Percentiles rank a stretch among this genome's conserved stretches.
Evolutionary conservation across 306 rosid genomes (phyloP).

Genomic region (Cicer yamashitae): DNA sequence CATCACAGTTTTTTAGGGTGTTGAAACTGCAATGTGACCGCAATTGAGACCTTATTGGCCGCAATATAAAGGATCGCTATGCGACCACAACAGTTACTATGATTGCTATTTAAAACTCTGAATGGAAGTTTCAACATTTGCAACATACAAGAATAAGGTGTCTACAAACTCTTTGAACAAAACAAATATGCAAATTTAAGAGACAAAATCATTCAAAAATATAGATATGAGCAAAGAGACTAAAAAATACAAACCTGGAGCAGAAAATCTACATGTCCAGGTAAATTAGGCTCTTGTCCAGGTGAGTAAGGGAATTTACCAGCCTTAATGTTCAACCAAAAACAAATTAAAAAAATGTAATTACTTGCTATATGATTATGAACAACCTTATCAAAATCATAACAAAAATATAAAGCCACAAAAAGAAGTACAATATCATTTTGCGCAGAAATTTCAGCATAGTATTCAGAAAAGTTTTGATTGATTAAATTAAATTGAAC

Average conservation of each 20-base stretch:
- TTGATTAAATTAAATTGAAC: slow-evolving; percentile 1
- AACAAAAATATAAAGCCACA: background rate
- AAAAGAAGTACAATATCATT: slow-evolving; percentile 4
- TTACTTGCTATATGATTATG: background rate
- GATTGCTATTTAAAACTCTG: no score
- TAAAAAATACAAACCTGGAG: slow-evolving; percentile 60
- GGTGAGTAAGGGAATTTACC: slow-evolving; percentile 75
- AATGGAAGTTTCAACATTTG: no score
- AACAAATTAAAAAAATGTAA: background rate
- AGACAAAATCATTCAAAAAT: background rate
- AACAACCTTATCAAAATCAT: slow-evolving; percentile 9
- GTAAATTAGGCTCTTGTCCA: slow-evolving; percentile 77
- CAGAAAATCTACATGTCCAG: slow-evolving; percentile 71
- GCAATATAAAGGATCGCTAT: no score
- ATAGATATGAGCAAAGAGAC: background rate
- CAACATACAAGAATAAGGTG: background rate
- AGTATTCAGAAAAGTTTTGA: background rate
- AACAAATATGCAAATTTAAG: background rate
- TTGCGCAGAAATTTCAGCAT: background rate
- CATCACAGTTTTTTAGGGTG: no score
- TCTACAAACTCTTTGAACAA: slow-evolving; percentile 13
- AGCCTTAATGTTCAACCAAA: slow-evolving; percentile 54
- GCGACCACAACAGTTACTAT: no score
- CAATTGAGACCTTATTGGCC: no score
- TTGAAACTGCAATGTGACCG: no score